phyloP scores from a whole-genome alignment of 176 grass and related monocot genomes.

The Oryza australiensis region DNA sequence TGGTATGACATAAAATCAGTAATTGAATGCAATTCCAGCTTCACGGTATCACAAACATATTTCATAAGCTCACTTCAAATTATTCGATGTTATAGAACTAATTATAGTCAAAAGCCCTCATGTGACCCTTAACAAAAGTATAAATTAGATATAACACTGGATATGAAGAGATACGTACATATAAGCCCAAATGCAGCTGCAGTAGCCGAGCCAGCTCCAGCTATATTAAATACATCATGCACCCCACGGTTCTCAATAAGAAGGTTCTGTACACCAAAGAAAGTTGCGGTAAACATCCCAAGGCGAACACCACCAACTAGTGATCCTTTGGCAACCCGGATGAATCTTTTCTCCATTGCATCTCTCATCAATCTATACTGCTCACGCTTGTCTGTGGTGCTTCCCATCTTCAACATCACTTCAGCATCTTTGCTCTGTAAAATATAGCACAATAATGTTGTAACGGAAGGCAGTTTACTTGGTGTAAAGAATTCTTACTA shows the following conservation, averaged over 20 bases:
- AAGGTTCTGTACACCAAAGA: conserved; percentile 81
- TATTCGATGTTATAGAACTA: not conserved
- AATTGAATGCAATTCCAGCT: not conserved
- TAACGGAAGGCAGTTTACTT: conserved; percentile 11
- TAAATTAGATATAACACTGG: conserved; percentile 2
- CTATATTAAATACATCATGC: conserved; percentile 80
- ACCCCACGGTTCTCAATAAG: conserved; percentile 70
- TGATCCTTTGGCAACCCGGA: conserved; percentile 69
- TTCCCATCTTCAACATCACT: conserved; percentile 97
- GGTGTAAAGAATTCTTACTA: not conserved
- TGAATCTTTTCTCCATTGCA: conserved; percentile 92
- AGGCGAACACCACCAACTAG: conserved; percentile 75
- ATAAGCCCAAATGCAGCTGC: conserved; percentile 81
- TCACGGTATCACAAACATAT: not conserved
- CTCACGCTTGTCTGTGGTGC: conserved; percentile 86
- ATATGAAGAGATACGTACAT: conserved; percentile 45
- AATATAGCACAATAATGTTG: conserved; percentile 6
- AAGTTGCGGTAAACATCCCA: conserved; percentile 79
- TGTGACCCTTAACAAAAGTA: not conserved
- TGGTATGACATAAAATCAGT: not conserved
- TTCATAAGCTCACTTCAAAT: conserved; percentile 6
- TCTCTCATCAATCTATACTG: conserved; percentile 99
- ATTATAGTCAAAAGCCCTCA: not conserved
- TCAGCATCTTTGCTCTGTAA: conserved; percentile 95
- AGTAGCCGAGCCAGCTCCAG: conserved; percentile 69